Evolutionary conservation across 345 rosid species (phyloP).

Genomic region (Cardamine resedifolia): DNA sequence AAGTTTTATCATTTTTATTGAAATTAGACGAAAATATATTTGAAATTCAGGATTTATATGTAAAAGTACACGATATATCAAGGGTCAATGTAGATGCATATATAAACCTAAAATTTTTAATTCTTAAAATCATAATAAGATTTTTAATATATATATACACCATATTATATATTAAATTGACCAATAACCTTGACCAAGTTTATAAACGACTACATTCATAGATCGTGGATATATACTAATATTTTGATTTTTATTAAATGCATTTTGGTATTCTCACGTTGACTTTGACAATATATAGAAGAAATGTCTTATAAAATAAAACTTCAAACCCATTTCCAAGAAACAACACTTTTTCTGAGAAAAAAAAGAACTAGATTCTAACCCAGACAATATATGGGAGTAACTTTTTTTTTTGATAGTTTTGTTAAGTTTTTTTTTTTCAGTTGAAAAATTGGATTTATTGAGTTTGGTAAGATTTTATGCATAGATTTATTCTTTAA

Average conservation of each 20-base stretch:
- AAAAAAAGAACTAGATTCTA: too few relatives aligned
- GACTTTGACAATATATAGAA: neutral
- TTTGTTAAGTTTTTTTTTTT: too few relatives aligned
- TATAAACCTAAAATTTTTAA: neutral
- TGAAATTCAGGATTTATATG: neutral
- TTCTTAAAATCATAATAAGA: neutral
- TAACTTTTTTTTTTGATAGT: too few relatives aligned
- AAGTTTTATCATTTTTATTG: neutral
- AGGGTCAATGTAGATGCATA: neutral
- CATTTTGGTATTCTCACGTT: neutral
- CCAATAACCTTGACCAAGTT: neutral
- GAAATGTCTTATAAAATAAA: neutral
- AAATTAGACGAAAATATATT: neutral
- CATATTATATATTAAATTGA: neutral
- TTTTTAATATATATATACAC: neutral
- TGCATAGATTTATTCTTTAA: too few relatives aligned
- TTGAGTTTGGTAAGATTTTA: too few relatives aligned
- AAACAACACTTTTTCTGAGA: neutral
- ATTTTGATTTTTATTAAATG: neutral
- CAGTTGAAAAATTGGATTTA: too few relatives aligned
- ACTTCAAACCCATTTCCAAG: neutral
- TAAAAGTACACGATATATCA: neutral
- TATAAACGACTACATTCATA: neutral
- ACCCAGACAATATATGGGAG: too few relatives aligned
- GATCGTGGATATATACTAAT: neutral